Conservation (phyloP, 768 basidiomycete species). For the Rhodosporidiobolus sp. region DNA sequence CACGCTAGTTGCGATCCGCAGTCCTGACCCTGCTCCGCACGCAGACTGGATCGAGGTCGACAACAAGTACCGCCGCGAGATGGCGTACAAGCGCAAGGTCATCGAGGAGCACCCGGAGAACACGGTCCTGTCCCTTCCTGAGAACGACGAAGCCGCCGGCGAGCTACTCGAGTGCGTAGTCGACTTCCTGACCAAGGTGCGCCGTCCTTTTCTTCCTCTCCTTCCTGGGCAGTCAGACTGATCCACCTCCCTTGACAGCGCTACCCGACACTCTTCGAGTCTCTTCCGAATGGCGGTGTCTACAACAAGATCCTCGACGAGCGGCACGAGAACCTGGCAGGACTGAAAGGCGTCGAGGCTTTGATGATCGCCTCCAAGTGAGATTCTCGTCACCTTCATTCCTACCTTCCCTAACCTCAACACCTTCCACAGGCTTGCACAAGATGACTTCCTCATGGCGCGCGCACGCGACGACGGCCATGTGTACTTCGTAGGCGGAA, state of each 20-base stretch:
- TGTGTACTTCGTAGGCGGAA: conserved; percentile 50
- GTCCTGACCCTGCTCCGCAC: neutral
- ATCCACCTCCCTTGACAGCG: too few relatives aligned
- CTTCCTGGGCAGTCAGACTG: too few relatives aligned
- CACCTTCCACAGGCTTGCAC: conserved; percentile 44
- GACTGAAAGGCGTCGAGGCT: conserved; percentile 44
- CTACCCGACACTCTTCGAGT: conserved; percentile 58
- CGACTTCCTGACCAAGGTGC: conserved; percentile 56
- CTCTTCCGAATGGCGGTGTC: conserved; percentile 42
- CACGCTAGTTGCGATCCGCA: neutral
- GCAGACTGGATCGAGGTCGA: conserved; percentile 51
- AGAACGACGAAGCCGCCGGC: conserved; percentile 55
- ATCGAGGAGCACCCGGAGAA: conserved; percentile 49
- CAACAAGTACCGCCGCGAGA: conserved; percentile 44
- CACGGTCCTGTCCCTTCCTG: conserved; percentile 55
- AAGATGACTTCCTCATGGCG: conserved; percentile 51
- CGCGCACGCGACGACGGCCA: conserved; percentile 49
- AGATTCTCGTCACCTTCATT: neutral
- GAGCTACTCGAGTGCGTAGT: conserved; percentile 61
- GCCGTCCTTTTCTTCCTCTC: neutral
- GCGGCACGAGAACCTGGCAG: conserved; percentile 24
- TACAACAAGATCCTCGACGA: conserved; percentile 48
- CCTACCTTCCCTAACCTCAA: neutral
- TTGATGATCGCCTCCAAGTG: conserved; percentile 46
- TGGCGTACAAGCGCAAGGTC: conserved; percentile 46